Evolutionary conservation across 2,329 filamentous ascomycete genomes (phyloP).

Genomic region (Pyricularia sp.): DNA sequence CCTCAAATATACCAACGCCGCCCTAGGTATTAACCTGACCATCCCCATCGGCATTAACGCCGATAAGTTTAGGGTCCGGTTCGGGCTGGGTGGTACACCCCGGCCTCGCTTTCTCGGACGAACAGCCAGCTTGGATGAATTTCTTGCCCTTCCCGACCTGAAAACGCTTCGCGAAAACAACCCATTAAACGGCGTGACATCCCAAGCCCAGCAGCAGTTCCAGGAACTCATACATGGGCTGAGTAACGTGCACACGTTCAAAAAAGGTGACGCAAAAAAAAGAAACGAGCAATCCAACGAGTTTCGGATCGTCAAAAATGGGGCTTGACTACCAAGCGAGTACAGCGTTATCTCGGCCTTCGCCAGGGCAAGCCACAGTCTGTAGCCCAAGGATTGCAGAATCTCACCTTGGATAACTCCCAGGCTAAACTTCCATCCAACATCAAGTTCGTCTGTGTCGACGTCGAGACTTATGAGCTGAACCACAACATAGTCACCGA

Average conservation of each 20-base stretch:
- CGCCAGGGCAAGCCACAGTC: not conserved
- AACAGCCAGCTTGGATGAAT: constrained; percentile 28
- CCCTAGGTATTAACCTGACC: constrained; percentile 37
- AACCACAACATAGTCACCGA: constrained; percentile 61
- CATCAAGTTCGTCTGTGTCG: constrained; percentile 63
- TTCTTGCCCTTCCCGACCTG: constrained; percentile 17
- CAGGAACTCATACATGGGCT: constrained; percentile 37
- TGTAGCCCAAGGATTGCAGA: not conserved
- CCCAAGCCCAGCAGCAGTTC: constrained; percentile 31
- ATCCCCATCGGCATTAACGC: constrained; percentile 42
- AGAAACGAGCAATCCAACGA: constrained; percentile 16
- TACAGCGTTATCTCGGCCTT: constrained; percentile 60
- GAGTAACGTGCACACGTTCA: constrained; percentile 35
- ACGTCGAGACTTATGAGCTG: constrained; percentile 70
- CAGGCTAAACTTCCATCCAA: not conserved
- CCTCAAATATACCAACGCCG: constrained; percentile 49
- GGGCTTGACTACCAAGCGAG: constrained; percentile 44
- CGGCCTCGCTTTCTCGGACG: constrained; percentile 56
- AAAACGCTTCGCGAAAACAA: constrained; percentile 21
- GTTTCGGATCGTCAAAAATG: constrained; percentile 36
- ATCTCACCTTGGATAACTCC: not conserved
- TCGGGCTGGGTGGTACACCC: constrained; percentile 46
- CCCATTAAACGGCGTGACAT: constrained; percentile 20
- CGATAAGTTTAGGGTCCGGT: constrained; percentile 46
- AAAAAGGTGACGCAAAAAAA: constrained; percentile 29